Evolutionary conservation across 2,329 filamentous ascomycete species (phyloP), one percentile per base, ranked within the genome.

Genomic region (Dendrostoma leiphaemia): DNA sequence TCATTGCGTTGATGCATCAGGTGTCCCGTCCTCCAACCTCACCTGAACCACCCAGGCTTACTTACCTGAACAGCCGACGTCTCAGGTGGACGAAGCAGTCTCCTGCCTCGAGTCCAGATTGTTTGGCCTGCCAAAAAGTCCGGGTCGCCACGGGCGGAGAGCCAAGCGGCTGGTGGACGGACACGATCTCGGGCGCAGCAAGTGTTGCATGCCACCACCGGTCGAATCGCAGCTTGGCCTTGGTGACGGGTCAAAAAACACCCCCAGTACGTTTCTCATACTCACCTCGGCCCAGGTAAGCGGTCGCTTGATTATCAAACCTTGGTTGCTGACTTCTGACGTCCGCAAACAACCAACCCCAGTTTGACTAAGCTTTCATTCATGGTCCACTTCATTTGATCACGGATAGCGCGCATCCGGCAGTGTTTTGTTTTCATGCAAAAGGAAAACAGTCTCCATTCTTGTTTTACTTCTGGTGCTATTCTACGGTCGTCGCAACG

Each of bases 301-400:
- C 44, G 44, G 44, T 34, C 44, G 44, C 19, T 34, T 46, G 44
- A 31, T 34, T 46, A 46, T 28, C 44, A 46, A 34, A 34, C 29
- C 44, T 46, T 6, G 34, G 12, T 2, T 34, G 44, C 44, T 46
- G 32, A 46, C 41, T 28, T 46, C 29, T 46, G 44, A 41, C 38
- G 38, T 41, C 38, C 19, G 38, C 19, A 41, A 24, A 23, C 17
- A 6, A 17, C 35, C 4, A 38, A 10, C 15, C 6, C 24, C 15
- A 17, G n/a, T 45, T 31, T 45, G 19, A 46, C 44, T 46, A 32
- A 46, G 44, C 44, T 24, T n/a, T 21, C 44, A 41, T n/a, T 21
- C 13, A 26, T 26, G 13, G 23, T 21, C 38, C 38, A 23, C 38
- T 15, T 12, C 21, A 26, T n/a, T 21, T 45, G 15, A 32, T 32